Percentiles rank a stretch among this genome's conserved stretches.
Evolutionary conservation across 2,329 filamentous ascomycete genomes (phyloP).

Genomic region (Zopfia rhizophila): DNA sequence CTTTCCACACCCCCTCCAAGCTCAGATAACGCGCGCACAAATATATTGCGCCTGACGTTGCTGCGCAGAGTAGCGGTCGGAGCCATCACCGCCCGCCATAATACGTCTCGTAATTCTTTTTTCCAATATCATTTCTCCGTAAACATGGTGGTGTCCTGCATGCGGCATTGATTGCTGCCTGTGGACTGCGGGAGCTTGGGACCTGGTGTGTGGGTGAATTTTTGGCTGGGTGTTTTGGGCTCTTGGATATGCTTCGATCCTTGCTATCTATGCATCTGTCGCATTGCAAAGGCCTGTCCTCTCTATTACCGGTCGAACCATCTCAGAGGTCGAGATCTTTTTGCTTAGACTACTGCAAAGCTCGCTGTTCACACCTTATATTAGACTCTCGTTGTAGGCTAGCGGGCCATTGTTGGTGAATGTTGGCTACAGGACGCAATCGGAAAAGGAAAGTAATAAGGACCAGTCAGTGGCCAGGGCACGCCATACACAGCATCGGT

Average conservation of each 20-base stretch:
- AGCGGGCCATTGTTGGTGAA: constrained; percentile 11
- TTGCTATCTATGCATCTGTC: constrained; percentile 14
- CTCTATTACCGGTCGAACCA: constrained; percentile 5
- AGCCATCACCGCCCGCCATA: constrained; percentile 15
- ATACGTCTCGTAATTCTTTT: constrained; percentile 3
- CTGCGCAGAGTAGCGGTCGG: constrained; percentile 31
- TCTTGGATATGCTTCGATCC: constrained; percentile 21
- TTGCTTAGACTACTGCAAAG: constrained; percentile 12
- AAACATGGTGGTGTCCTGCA: constrained; percentile 18
- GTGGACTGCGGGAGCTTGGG: constrained; percentile 11
- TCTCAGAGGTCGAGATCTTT: constrained; percentile 10
- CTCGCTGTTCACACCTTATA: constrained; percentile 11
- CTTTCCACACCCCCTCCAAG: constrained; percentile 16
- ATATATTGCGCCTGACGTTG: constrained; percentile 31
- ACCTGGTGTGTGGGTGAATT: constrained; percentile 20
- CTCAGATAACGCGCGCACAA: constrained; percentile 20
- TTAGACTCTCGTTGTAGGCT: constrained; percentile 21
- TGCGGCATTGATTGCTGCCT: constrained; percentile 23
- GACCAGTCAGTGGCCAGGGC: constrained; percentile 12
- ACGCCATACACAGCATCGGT: constrained; percentile 13
- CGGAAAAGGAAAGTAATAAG: constrained; percentile 15
- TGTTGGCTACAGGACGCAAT: constrained; percentile 5
- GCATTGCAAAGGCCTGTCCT: constrained; percentile 18
- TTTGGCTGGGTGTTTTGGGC: constrained; percentile 15
- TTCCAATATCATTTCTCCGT: constrained; percentile 10